Base-by-base conservation (phyloP, 257 asterid species). In the Jacaranda mimosifolia region DNA sequence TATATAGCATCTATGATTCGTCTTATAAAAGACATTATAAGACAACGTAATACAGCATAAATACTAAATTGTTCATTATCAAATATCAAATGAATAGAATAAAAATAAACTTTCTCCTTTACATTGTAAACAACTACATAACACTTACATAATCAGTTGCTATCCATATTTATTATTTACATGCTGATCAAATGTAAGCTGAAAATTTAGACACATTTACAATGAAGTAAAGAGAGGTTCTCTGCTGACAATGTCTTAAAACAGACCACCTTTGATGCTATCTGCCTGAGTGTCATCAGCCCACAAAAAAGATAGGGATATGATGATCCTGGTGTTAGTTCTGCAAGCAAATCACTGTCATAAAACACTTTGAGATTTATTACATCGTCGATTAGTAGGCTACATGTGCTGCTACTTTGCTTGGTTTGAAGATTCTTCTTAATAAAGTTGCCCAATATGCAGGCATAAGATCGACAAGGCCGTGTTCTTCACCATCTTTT, bases 141-240 rank as follows among this genome's bases (percentile, higher is more conserved):
- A 62, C 67, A 32, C 12, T 26, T 14, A 69, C 15, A 21, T 40
- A 26, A 58, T 55, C 42, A 43, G 8, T 59, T 17, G 53, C 45
- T 38, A 19, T 55, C 70, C 66, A 38, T 52, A 65, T 53, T 12
- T 15, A 7, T 15, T 63, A 69, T 51, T 42, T 71, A 42, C 67
- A 74, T 35, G 42, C 67, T 62, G 26, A 69, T 65, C 42, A 38
- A 18, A 36, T 17, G 17, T 11, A 53, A 51, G 17, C 36, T 73
- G 26, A 80, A 40, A 55, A 35, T 56, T 63, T 46, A 19, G 59
- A 70, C 57, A 77, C 77, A 81, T 81, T 59, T 75, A 74, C 68
- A 68, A 51, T 59, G 56, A 82, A 77, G 40, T 8, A 55, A 48
- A 1, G 9, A 3, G 46, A 70, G 39, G 48, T 14, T 63, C 55